These are phyloP conservation scores for Ascochyta fabae DNA, from an alignment of 2,329 filamentous ascomycete genomes.

Conservation along the genomic window DNA sequence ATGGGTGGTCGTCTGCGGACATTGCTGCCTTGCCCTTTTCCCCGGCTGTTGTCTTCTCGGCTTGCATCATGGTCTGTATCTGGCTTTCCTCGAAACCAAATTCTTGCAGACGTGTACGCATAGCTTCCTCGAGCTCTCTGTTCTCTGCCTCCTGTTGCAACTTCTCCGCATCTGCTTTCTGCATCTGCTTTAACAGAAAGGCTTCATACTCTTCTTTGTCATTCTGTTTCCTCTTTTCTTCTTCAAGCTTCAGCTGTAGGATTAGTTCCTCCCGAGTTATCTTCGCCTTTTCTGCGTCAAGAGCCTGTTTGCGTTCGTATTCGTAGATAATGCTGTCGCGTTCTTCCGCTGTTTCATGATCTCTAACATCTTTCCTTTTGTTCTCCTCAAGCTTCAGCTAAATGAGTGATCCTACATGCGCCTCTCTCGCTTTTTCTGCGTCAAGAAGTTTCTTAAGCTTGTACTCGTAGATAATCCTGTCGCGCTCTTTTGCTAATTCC, in stretches of 20 bases:
- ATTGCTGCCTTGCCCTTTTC: conserved; percentile 43
- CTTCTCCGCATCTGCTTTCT: conserved; percentile 51
- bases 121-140: conserved; percentile 54
- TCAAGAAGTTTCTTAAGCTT: conserved; percentile 47
- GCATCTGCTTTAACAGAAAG: conserved; percentile 49
- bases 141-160: conserved; percentile 44
- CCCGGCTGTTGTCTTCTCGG: conserved; percentile 49
- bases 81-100: conserved; percentile 56
- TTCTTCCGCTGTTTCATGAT: conserved; percentile 37
- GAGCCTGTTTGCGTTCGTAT: conserved; percentile 44
- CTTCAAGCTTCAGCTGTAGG: no score
- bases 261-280: no score
- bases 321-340: conserved; percentile 45
- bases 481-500: conserved; percentile 38
- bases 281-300: conserved; percentile 39
- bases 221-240: conserved; percentile 47
- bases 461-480: conserved; percentile 45
- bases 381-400: conserved; percentile 5
- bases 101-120: conserved; percentile 53
- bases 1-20: conserved; percentile 36
- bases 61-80: conserved; percentile 56
- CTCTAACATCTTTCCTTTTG: conserved; percentile 44
- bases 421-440: conserved; percentile 24
- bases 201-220: conserved; percentile 53
- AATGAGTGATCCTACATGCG: no score